Evolutionary conservation across 2,329 filamentous ascomycete species (phyloP), one percentile per base, ranked within the genome.

Genomic region (Akanthomyces muscarius): DNA sequence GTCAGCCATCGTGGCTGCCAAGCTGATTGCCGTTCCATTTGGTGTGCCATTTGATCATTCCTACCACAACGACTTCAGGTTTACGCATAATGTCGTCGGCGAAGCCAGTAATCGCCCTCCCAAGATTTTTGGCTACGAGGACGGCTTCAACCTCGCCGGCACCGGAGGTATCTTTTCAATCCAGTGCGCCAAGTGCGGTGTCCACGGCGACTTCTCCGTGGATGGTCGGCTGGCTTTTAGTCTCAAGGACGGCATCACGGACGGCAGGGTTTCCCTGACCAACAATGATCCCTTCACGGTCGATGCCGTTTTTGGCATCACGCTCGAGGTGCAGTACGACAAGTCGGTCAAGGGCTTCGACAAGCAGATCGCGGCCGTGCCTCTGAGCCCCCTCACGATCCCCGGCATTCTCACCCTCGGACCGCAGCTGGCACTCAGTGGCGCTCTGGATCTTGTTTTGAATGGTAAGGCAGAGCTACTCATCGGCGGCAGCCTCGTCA

Each of bases 101-200:
- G 38, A 41, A 41, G 38, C 18, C 42, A 62, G 5, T 18, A 45
- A 45, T 18, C 18, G 18, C 13, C 42, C 42, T 14, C 42, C 42
- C 7, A 3, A 45, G 42, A n/a, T 45, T 3, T 45, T 45, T 16
- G 42, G 18, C n/a, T 21, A 18, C n/a, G 18, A n/a, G 16, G 5
- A n/a, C 8, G 42, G 42, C 42, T 21, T 21, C 18, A 14, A 42
- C 10, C 48, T 45, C 28, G 14, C 6, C 4, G 60, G 60, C 25
- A 13, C 45, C 14, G 52, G 53, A 2, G 38, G 14, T 11, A 41
- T 41, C 18, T 25, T 57, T 28, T 13, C 10, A 8, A 7, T 52
- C 16, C 48, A 52, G 36, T 63, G 61, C 18, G 30, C 55, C 25
- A 63, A 63, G 28, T 63, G 61, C 44, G 61, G 61, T 16, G 16